Evolutionary conservation across 768 basidiomycete genomes (phyloP), one percentile per base, ranked within the genome.

Genomic region (Agrocybe praecox): DNA sequence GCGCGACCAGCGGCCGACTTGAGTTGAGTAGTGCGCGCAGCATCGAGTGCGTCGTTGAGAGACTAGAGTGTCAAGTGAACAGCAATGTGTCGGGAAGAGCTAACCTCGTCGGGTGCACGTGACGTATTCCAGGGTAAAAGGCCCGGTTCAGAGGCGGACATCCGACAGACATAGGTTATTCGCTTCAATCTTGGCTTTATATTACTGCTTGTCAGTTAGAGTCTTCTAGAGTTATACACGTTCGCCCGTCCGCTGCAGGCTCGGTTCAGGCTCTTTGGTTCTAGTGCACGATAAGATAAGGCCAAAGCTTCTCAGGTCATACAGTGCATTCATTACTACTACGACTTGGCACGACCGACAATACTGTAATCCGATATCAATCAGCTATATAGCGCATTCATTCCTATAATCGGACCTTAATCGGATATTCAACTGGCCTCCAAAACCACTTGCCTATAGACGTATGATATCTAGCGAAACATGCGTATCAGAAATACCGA

Each of bases 1-100:
- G 86, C 50, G 77, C 67, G 46, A 87, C 64, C n/a, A 89, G 74
- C 14, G 87, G 86, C 53, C 88, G 75, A 64, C 80, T 82, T 29
- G 87, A 82, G 45, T 79, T 72, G 47, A 91, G 79, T 46, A 92
- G 73, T 44, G 87, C 79, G 61, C 90, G 81, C 33, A 91, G 71
- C 88, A 90, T 89, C 22, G 44, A 34, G 17, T 49, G 47, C n/a
- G 34, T 21, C 15, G 36, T 44, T 46, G 56, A 29, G 52, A 47
- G n/a, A n/a, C n/a, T n/a, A n/a, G n/a, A n/a, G n/a, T n/a, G n/a
- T n/a, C n/a, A n/a, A n/a, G n/a, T 33, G 34, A 44, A 45, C 46
- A 36, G 50, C 50, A 46, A 36, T 54, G 49, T 24, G 18, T 21
- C 8, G 33, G 15, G 33, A 34, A 34, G 33, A 34, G 33, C 33